These are phyloP conservation scores for Dovyalis caffra DNA, from an alignment of 345 rosid species.

Conservation along the genomic window DNA sequence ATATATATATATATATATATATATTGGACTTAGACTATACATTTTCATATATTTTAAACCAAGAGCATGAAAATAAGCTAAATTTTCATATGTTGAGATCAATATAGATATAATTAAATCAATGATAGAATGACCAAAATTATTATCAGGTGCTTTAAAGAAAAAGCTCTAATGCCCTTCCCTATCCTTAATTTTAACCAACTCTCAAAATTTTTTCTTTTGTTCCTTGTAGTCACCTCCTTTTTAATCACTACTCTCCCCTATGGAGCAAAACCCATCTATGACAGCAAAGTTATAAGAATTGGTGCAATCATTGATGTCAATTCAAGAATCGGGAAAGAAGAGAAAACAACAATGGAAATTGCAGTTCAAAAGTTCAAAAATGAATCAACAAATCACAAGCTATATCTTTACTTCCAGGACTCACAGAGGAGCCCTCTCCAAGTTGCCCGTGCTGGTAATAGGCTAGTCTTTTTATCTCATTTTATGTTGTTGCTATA, in stretches of 20 bases:
- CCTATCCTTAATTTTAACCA: neutral
- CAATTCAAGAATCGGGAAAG: slow-evolving; percentile 33
- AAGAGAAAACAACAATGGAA: slow-evolving; percentile 42
- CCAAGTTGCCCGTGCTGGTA: slow-evolving; percentile 39
- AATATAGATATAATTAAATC: no score
- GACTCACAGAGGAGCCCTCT: slow-evolving; percentile 27
- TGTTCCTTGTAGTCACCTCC: slow-evolving; percentile 3
- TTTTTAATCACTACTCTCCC: neutral
- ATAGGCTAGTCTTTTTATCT: neutral
- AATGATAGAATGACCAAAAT: no score
- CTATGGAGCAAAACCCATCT: slow-evolving; percentile 17
- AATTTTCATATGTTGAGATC: no score
- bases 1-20: no score
- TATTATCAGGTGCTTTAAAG: neutral
- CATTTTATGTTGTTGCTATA: neutral
- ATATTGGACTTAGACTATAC: no score
- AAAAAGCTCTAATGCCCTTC: neutral
- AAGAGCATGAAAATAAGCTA: no score
- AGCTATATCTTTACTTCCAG: slow-evolving; percentile 30
- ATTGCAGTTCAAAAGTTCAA: slow-evolving; percentile 37
- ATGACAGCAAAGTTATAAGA: slow-evolving; percentile 1
- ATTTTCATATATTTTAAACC: no score
- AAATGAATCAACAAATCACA: slow-evolving; percentile 10
- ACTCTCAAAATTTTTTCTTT: slow-evolving; percentile 11
- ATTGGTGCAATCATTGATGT: slow-evolving; percentile 45